Percentiles rank a stretch among this genome's conserved stretches.
phyloP scores from a whole-genome alignment of 495 filamentous ascomycete species.

The Podospora sp. region DNA sequence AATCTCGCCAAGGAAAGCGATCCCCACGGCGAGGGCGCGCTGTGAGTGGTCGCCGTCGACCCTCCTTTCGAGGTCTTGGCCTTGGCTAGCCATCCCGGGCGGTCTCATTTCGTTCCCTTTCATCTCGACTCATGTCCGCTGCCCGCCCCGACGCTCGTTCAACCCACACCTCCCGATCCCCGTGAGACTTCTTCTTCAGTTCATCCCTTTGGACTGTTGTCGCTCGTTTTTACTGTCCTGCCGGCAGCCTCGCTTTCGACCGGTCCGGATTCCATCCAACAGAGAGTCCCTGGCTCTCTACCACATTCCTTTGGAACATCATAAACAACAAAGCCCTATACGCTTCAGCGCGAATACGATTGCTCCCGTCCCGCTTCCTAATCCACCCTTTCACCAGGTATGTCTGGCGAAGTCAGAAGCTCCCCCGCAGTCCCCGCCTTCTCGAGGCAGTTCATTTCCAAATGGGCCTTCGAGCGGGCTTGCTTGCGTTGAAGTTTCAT shows the following conservation, averaged over 20 bases:
- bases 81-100: conserved; percentile 25
- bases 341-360: conserved; percentile 11
- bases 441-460: not conserved
- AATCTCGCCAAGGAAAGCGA: conserved; percentile 42
- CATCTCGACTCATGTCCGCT: conserved; percentile 26
- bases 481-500: not conserved
- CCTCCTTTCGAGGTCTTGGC: conserved; percentile 18
- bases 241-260: conserved; percentile 29
- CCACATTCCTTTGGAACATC: conserved; percentile 62
- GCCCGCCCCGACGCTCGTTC: conserved; percentile 29
- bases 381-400: conserved; percentile 23
- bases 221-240: conserved; percentile 31
- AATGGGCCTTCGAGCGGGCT: no score
- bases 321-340: conserved; percentile 24
- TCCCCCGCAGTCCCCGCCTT: not conserved
- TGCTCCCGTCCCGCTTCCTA: conserved; percentile 24
- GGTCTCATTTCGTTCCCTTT: conserved; percentile 43
- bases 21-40: conserved; percentile 25
- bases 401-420: not conserved
- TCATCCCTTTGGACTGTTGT: conserved; percentile 36
- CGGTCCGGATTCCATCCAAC: conserved; percentile 46
- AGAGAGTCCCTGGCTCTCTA: conserved; percentile 57
- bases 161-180: conserved; percentile 31
- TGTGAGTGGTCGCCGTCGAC: conserved; percentile 19
- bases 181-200: conserved; percentile 31